Base-by-base conservation (phyloP, 768 basidiomycete genomes). In the Rhizopogon sp. region DNA sequence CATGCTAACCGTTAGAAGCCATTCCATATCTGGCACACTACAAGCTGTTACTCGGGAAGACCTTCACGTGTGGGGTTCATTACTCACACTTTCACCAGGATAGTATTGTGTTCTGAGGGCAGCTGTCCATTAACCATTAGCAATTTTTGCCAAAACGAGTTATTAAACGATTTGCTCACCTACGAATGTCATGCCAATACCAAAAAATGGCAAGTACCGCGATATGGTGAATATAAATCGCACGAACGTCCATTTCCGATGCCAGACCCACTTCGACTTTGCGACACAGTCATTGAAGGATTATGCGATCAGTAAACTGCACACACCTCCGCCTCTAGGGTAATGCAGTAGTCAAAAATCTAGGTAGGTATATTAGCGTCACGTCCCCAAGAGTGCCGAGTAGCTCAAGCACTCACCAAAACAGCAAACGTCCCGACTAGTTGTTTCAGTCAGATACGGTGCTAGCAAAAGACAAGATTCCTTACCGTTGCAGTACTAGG, bases 141-240 rank as follows among this genome's bases (percentile, higher is more conserved):
- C 5, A 25, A 25, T 3, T 43, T 6, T 13, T 6, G 17, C 17
- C 22, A 46, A 20, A 20, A 39, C 20, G 3, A 39, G 9, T 31
- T 0, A 31, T 33, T 8, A 6, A 11, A 25, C 14, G 22, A 37
- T 37, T 17, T 5, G 11, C 5, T 22, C 22, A 43, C 42, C 42
- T 13, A 11, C 13, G 42, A 29, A 55, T 10, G 56, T 57, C 56
- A 66, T 42, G 5, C 55, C 52, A 13, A 64, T 47, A 11, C 61
- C 39, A 49, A 67, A 2, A 33, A 67, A 62, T 28, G 67, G 51
- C 37, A 69, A 51, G 52, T 69, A 69, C 58, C 66, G 66, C 43
- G 67, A 52, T 8, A 67, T 6, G 5, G 65, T 62, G 46, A 67
- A 67, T 16, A 69, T 52, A 22, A 61, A 37, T 37, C 65, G 65